Conservation (phyloP, 2,329 filamentous ascomycete genomes). For the Lecanicillium sp. region DNA sequence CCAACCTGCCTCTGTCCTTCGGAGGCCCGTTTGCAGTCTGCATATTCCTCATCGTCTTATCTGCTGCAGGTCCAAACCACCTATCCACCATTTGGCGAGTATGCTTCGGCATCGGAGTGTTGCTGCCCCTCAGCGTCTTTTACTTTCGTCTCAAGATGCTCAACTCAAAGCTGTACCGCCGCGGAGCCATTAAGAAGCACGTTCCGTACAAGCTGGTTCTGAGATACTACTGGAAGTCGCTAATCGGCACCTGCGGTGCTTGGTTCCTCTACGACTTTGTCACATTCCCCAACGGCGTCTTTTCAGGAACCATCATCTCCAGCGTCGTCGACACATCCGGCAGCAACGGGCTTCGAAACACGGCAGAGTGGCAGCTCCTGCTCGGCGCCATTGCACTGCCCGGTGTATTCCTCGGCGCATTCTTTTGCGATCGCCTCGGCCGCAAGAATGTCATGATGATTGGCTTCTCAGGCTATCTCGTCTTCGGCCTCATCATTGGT, state of each 20-base stretch:
- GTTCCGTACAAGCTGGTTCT: conserved; percentile 42
- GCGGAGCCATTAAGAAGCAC: conserved; percentile 41
- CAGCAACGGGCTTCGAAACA: conserved; percentile 26
- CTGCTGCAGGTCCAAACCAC: conserved; percentile 22
- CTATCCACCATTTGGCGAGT: conserved; percentile 37
- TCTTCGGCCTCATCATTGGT: conserved; percentile 44
- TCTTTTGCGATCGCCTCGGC: conserved; percentile 37
- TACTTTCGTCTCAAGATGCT: conserved; percentile 47
- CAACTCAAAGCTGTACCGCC: conserved; percentile 41
- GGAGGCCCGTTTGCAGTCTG: conserved; percentile 30
- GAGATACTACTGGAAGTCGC: conserved; percentile 44
- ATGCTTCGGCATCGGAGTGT: conserved; percentile 38
- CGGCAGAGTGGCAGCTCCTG: conserved; percentile 40
- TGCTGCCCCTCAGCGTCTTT: conserved; percentile 44
- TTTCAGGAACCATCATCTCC: conserved; percentile 34
- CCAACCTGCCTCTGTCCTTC: conserved; percentile 25
- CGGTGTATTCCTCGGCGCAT: conserved; percentile 40
- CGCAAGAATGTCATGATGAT: conserved; percentile 42
- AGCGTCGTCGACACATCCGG: conserved; percentile 24
- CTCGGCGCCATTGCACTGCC: conserved; percentile 35
- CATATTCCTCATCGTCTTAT: conserved; percentile 37
- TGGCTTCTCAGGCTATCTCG: conserved; percentile 39
- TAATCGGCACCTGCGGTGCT: conserved; percentile 44
- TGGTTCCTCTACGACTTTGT: conserved; percentile 47
- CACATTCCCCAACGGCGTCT: conserved; percentile 39